phyloP scores from a whole-genome alignment of 2,329 filamentous ascomycete genomes.

The Penicillium vulpinum region DNA sequence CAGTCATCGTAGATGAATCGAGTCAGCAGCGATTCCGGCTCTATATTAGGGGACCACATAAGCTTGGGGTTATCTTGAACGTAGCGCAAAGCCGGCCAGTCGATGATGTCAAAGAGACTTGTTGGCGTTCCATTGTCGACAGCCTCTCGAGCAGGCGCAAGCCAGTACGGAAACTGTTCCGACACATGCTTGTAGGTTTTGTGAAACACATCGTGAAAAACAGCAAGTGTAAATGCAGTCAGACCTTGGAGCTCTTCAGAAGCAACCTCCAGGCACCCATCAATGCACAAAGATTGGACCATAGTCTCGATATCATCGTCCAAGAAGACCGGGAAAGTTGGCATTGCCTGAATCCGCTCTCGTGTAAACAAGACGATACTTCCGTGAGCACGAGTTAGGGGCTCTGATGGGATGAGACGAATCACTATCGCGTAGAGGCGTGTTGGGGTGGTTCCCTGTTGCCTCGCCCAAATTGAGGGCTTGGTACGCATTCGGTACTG shows the following conservation, averaged over 20 bases:
- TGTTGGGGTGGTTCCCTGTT: constrained; percentile 48
- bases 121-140: constrained; percentile 1
- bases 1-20: constrained; percentile 58
- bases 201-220: constrained; percentile 85
- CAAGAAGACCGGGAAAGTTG: constrained; percentile 71
- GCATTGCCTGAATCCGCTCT: constrained; percentile 61
- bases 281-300: constrained; percentile 54
- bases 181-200: constrained; percentile 71
- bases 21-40: constrained; percentile 44
- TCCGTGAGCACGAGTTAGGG: constrained; percentile 60
- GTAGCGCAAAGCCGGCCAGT: constrained; percentile 42
- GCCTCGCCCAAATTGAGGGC: constrained; percentile 68
- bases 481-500: constrained; percentile 78
- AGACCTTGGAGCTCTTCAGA: constrained; percentile 56
- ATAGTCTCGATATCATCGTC: constrained; percentile 61
- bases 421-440: constrained; percentile 64
- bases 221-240: constrained; percentile 69
- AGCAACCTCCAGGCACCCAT: constrained; percentile 29
- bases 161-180: constrained; percentile 75
- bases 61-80: constrained; percentile 45
- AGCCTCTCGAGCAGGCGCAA: constrained; percentile 60
- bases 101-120: constrained; percentile 38
- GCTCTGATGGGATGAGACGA: constrained; percentile 56
- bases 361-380: constrained; percentile 73
- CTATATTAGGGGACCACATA: constrained; percentile 47